Evolutionary conservation across 2,329 filamentous ascomycete genomes (phyloP), one percentile per base, ranked within the genome.

Genomic region (Paracoccidioides lutzii): DNA sequence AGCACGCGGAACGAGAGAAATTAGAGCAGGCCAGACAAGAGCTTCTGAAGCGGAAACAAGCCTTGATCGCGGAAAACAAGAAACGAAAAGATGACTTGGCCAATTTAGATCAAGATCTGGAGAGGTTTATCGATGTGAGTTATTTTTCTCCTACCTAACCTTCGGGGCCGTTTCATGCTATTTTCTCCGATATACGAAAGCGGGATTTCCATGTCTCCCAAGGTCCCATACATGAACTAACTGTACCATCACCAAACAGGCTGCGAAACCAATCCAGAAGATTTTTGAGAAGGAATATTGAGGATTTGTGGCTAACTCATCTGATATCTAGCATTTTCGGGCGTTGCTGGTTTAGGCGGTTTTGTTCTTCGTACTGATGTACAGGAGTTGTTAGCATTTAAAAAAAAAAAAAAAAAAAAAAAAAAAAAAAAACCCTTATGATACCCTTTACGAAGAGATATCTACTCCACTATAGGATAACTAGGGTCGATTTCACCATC

Each of bases 41-140:
- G 61, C 76, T 90, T 1, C 73, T 90, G 48, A 89, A 83, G 71
- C 79, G 81, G 69, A 88, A 87, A 66, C 82, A 86, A 65, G 80
- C 77, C 3, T 70, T 88, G 58, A 82, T 85, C 59, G 80, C 81
- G 38, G 83, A 86, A 68, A 96, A 96, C 69, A 95, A 94, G 73
- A 89, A 89, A 73, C 81, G 91, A 62, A 95, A 95, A 69, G 90
- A 96, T 55, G 90, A 97, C 65, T 75, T 98, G 51, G 90, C 87
- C 22, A 95, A 87, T 65, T 75, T 98, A 58, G 93, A 98, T 65
- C 86, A 87, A 66, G 89, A 95, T 70, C 75, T 97, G 56, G 93
- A 97, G 73, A 90, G 88, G 65, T 95, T 95, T 67, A 91, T 95
- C 64, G 89, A 94, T 71, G 87, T 88, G 66, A 66, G 85, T 74